Percentiles rank a stretch among this genome's conserved stretches.
phyloP scores from a whole-genome alignment of 2,329 filamentous ascomycete species.

The Colletotrichum scovillei region DNA sequence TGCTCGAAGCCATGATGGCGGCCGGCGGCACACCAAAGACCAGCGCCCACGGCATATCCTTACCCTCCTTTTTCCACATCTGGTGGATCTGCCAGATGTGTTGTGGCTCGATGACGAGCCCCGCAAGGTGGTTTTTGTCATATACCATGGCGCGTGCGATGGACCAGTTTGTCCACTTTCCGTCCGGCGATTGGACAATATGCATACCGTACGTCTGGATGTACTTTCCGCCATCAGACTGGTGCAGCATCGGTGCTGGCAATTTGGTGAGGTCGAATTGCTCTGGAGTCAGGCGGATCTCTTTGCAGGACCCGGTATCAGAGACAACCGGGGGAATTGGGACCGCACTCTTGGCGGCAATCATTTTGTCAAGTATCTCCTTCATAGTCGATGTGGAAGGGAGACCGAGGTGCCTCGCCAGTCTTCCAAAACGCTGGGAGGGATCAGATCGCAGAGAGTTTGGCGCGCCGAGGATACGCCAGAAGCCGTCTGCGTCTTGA shows the following conservation, averaged over 20 bases:
- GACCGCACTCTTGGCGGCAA: slow-evolving; percentile 44
- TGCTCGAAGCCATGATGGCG: slow-evolving; percentile 58
- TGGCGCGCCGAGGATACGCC: slow-evolving; percentile 58
- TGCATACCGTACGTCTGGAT: slow-evolving; percentile 63
- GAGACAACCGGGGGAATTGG: slow-evolving; percentile 48
- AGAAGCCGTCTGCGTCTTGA: slow-evolving; percentile 53
- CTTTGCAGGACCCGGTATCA: slow-evolving; percentile 54
- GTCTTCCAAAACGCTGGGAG: slow-evolving; percentile 50
- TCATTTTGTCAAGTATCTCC: slow-evolving; percentile 55
- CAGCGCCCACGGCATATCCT: slow-evolving; percentile 59
- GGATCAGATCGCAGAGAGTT: slow-evolving; percentile 48
- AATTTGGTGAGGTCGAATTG: slow-evolving; percentile 56
- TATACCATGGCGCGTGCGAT: slow-evolving; percentile 59
- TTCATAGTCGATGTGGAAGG: slow-evolving; percentile 49
- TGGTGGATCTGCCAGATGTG: slow-evolving; percentile 59
- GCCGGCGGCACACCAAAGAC: slow-evolving; percentile 61
- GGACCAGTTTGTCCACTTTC: slow-evolving; percentile 60
- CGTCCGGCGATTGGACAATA: slow-evolving; percentile 56
- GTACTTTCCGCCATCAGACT: slow-evolving; percentile 60
- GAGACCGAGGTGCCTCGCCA: slow-evolving; percentile 55
- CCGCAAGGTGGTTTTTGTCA: slow-evolving; percentile 52
- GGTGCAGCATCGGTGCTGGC: slow-evolving; percentile 55
- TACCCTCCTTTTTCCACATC: slow-evolving; percentile 56
- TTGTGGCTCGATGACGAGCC: slow-evolving; percentile 56
- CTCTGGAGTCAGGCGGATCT: slow-evolving; percentile 49